Conservation (phyloP, 768 basidiomycete genomes). For the Suillus paluster region DNA sequence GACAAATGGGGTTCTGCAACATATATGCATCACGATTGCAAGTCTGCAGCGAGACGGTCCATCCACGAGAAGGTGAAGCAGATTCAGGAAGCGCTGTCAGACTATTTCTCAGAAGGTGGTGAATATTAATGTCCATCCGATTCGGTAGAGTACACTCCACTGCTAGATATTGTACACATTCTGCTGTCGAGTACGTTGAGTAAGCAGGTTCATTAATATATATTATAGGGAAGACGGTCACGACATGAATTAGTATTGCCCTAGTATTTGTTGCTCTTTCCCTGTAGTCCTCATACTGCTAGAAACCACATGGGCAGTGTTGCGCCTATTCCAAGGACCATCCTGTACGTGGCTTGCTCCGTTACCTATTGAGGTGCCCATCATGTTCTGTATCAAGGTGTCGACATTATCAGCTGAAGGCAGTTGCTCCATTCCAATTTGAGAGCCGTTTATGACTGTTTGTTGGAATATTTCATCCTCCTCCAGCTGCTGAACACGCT, state of each 20-base stretch:
- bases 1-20: constrained; percentile 72
- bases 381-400: constrained; percentile 46
- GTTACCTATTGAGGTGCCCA: constrained; percentile 30
- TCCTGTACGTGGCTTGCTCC: constrained; percentile 21
- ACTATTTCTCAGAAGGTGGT: constrained; percentile 56
- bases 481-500: constrained; percentile 43
- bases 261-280: constrained; percentile 26
- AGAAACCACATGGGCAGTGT: constrained; percentile 22
- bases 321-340: constrained; percentile 34
- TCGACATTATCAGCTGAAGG: constrained; percentile 44
- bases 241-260: neutral
- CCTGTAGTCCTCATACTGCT: constrained; percentile 28
- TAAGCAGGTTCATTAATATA: too few relatives aligned
- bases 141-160: neutral
- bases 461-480: constrained; percentile 50
- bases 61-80: constrained; percentile 59
- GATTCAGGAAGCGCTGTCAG: constrained; percentile 62
- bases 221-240: neutral
- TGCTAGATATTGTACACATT: neutral
- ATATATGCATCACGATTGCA: constrained; percentile 83
- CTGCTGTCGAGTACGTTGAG: neutral
- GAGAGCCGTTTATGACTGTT: constrained; percentile 40
- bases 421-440: constrained; percentile 37
- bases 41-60: constrained; percentile 56
- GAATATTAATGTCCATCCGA: constrained; percentile 27